Base-by-base conservation (phyloP, 768 basidiomycete species). In the Heimioporus sp. region DNA sequence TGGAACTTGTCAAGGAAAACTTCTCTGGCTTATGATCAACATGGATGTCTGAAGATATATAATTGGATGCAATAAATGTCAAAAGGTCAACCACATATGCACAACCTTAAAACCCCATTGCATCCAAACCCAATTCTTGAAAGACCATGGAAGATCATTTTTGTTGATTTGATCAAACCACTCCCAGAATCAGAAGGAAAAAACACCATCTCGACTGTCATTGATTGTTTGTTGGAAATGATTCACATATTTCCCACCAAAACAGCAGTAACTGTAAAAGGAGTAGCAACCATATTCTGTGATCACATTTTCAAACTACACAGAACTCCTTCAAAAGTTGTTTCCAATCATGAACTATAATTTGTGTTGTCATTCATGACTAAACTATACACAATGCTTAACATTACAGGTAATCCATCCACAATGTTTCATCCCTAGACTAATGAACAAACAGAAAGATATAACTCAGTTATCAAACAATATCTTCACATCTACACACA, bases 301-400 rank as follows among this genome's bases (percentile, higher is more conserved):
- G 54, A 66, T 17, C 19, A 62, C 32, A 57, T 71, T 0, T 69
- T 57, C 58, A 63, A 57, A 41, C 43, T 57, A 32, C 59, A 63
- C 45, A 65, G 71, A 1, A 32, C 66, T 1, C 71, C 71, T 0
- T 11, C 4, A 34, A 7, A 36, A 3, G 21, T 24, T 2, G 5
- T 24, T 3, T 24, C 21, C 21, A 24, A 24, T 24, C 2, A 63
- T 3, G 71, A 63, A 3, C 42, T 63, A 0, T 57, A 64, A 20
- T 75, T 73, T n/a, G n/a, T n/a, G n/a, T n/a, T n/a, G n/a, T n/a
- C n/a, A n/a, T n/a, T n/a, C n/a, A n/a, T n/a, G n/a, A n/a, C n/a
- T n/a, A n/a, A n/a, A n/a, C n/a, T n/a, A n/a, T n/a, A n/a, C n/a
- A n/a, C n/a, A n/a, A n/a, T n/a, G n/a, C n/a, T n/a, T n/a, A n/a